These are phyloP conservation scores for Aspergillus glaucus DNA, from an alignment of 2,329 filamentous ascomycete genomes.

Conservation along the genomic window DNA sequence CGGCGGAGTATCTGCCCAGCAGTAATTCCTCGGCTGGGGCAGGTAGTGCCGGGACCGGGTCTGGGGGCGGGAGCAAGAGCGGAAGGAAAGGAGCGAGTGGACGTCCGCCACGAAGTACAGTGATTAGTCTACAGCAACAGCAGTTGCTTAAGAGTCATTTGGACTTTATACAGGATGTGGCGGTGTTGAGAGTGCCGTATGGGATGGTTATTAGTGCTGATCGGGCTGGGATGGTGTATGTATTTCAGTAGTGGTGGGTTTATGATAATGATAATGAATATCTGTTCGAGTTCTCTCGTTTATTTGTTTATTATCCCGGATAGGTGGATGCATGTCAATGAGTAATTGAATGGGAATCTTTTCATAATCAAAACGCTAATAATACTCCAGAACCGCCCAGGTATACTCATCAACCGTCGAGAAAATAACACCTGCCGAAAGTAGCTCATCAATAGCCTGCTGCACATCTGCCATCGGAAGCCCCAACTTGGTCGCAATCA, in stretches of 20 bases:
- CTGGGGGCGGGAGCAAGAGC: constrained; percentile 21
- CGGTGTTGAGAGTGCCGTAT: constrained; percentile 82
- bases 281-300: neutral
- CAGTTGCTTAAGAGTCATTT: constrained; percentile 78
- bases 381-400: constrained; percentile 71
- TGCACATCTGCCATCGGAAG: constrained; percentile 65
- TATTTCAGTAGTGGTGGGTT: constrained; percentile 52
- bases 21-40: constrained; percentile 15
- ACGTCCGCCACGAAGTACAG: constrained; percentile 65
- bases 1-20: constrained; percentile 56
- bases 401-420: constrained; percentile 90
- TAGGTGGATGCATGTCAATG: neutral
- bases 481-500: constrained; percentile 61
- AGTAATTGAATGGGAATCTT: neutral
- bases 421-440: constrained; percentile 69
- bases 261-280: neutral
- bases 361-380: neutral
- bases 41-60: constrained; percentile 15
- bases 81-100: constrained; percentile 30
- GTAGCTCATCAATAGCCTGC: constrained; percentile 73
- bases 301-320: too few species aligned
- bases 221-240: constrained; percentile 79
- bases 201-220: constrained; percentile 90
- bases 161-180: constrained; percentile 81
- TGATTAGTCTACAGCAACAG: constrained; percentile 84